Base-by-base conservation (phyloP, 1,139 yeast genomes). In the Oligophagozyma castellii region DNA sequence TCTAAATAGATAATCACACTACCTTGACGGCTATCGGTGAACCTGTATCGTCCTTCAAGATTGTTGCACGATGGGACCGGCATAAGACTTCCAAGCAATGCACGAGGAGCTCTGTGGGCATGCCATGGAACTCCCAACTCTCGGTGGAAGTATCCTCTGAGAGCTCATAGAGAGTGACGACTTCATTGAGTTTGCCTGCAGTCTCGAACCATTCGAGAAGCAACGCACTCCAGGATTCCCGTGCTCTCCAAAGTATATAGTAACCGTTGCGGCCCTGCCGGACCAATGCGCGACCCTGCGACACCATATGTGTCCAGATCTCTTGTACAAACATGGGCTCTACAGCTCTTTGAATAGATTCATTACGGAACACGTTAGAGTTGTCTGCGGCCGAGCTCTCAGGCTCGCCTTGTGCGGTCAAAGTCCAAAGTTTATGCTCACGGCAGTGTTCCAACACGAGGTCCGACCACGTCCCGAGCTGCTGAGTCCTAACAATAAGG, bases 111-210 rank as follows among this genome's bases (percentile, higher is more conserved):
- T 53, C 49, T 26, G 69, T 64, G 42, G 81, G 84, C 46, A 84
- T 63, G 19, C 70, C 70, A 34, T 64, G 63, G 41, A 86, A 72
- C 24, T 68, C 73, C 38, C 69, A 70, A 2, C 65, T 63, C 3
- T 57, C 44, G 1, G 73, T 69, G 24, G 67, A 56, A 22, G 79
- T 93, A 44, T 81, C 79, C 36, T 70, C 67, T 1, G 61, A 45
- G 26, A 89, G 53, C 51, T 89, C 98, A 53, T 79, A 86, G 6
- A 84, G 54, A 0, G 98, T 89, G 32, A 89, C 56, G 2, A 89
- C 78, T 1, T 75, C 61, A 5, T 84, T 84, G 33, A 67, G 60
- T 50, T 83, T 93, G 0, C 95, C 95, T 0, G 86, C 67, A 11
- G 62, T 59, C 32, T 76, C 86, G 13, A 80, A 62, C 76, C 78